A percentile compares a stretch with the other conserved stretches of the same genome.
phyloP scores from a whole-genome alignment of 2,329 filamentous ascomycete genomes.

The Xylaria sp. region DNA sequence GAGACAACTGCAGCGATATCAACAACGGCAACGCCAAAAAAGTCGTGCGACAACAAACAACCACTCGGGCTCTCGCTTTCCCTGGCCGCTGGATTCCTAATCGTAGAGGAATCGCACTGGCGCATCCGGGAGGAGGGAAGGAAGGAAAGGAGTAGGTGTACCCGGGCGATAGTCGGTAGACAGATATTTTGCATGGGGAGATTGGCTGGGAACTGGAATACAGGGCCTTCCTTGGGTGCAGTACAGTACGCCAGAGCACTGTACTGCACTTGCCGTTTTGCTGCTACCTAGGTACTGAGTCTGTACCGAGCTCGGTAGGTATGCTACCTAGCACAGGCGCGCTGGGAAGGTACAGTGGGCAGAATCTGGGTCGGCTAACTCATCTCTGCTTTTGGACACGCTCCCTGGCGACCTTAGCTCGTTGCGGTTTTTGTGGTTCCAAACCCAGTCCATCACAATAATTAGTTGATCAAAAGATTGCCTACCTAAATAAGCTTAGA shows the following conservation, averaged over 20 bases:
- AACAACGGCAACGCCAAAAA: conserved; percentile 24
- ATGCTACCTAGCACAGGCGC: background rate
- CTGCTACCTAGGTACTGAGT: background rate
- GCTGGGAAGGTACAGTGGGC: background rate
- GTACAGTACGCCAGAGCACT: background rate
- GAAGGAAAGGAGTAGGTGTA: conserved; percentile 27
- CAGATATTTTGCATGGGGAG: conserved; percentile 19
- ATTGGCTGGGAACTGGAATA: conserved; percentile 24
- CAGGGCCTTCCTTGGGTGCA: conserved; percentile 21
- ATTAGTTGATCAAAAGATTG: conserved; percentile 16
- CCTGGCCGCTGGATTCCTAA: conserved; percentile 33
- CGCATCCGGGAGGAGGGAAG: conserved; percentile 25
- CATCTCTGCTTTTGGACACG: background rate
- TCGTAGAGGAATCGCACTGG: conserved; percentile 36
- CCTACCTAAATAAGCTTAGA: conserved; percentile 25
- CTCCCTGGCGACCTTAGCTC: conserved; percentile 4
- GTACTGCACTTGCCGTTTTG: background rate
- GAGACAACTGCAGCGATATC: conserved; percentile 14
- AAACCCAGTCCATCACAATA: conserved; percentile 15
- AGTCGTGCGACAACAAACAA: conserved; percentile 31
- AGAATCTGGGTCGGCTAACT: background rate
- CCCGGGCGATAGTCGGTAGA: conserved; percentile 8
- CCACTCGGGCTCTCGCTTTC: conserved; percentile 35
- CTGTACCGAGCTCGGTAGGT: too few species aligned
- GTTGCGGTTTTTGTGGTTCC: background rate